Base-by-base conservation (phyloP, 768 basidiomycete species). In the Psilocybe tampanensis region DNA sequence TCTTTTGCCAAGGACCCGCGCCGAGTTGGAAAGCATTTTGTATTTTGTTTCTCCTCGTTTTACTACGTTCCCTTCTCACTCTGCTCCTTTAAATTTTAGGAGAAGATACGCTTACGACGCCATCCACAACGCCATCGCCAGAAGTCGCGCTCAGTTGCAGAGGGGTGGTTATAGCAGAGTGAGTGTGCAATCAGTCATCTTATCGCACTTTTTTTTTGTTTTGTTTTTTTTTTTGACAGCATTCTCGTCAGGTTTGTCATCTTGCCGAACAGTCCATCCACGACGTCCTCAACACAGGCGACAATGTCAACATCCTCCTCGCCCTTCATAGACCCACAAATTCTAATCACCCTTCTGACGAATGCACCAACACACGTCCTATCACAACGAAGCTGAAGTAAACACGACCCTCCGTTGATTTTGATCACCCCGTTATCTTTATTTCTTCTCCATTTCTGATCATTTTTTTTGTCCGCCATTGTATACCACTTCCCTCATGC, bases 81-180 rank as follows among this genome's bases (percentile, higher is more conserved):
- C 36, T 44, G 33, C 32, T 24, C 18, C 54, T 51, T 33, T 55
- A 32, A 59, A 59, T 50, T 50, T 52, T 56, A 92, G 90, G 56
- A 80, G 85, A 54, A 79, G 90, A 66, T 92, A 92, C 65, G 82
- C 88, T 0, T 85, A 89, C 64, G 90, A 92, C 60, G 83, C 86
- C 11, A 90, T 93, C 53, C 92, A 93, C 70, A 93, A 92, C 66
- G 82, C 84, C 8, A 90, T 93, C 66, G 77, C 91, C 17, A 80
- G 80, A 56, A 86, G 88, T 64, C 86, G 86, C 44, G 82, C 84
- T 18, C 74, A 83, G 17, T 74, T 91, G 15, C 80, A 85, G 58
- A 77, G 81, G 1, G 84, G 79, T 24, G 79, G 80, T 15, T 82
- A 80, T 60, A 76, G 76, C 61, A 71, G 80, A 59, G 80, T 81